A percentile compares a stretch with the other conserved stretches of the same genome.
Conservation (phyloP, 306 rosid species). For the Cucurbita maxima region DNA sequence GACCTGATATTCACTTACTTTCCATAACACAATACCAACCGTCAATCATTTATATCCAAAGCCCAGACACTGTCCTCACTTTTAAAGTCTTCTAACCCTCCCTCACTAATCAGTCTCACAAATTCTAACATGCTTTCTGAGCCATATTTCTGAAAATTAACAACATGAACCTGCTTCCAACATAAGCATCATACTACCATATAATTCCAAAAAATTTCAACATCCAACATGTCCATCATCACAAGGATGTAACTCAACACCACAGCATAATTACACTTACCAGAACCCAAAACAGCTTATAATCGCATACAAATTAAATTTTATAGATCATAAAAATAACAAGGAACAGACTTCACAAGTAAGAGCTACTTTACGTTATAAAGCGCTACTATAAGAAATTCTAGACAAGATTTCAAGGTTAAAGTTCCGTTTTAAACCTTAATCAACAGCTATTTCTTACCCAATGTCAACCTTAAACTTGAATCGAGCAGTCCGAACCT, state of each 20-base stretch:
- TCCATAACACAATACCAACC: not conserved
- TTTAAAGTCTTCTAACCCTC: not conserved
- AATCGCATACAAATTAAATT: not conserved
- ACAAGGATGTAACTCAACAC: not conserved
- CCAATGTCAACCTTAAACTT: not conserved
- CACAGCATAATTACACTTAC: not conserved
- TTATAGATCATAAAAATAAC: no score
- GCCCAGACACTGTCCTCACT: not conserved
- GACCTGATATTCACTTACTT: not conserved
- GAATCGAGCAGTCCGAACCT: not conserved
- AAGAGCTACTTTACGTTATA: not conserved
- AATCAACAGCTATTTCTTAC: not conserved
- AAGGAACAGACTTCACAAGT: not conserved
- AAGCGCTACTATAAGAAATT: not conserved
- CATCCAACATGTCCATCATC: no score
- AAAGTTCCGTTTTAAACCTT: not conserved
- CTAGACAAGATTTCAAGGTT: not conserved
- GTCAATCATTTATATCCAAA: not conserved
- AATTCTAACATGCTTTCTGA: not conserved
- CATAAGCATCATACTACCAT: not conserved
- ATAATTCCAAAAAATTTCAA: not conserved
- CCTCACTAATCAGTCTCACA: not conserved
- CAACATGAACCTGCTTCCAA: not conserved
- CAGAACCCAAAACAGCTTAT: not conserved
- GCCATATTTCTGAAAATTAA: not conserved